Conservation (phyloP, 78 protist genomes). For the Neovahlkampfia damariscottae region DNA sequence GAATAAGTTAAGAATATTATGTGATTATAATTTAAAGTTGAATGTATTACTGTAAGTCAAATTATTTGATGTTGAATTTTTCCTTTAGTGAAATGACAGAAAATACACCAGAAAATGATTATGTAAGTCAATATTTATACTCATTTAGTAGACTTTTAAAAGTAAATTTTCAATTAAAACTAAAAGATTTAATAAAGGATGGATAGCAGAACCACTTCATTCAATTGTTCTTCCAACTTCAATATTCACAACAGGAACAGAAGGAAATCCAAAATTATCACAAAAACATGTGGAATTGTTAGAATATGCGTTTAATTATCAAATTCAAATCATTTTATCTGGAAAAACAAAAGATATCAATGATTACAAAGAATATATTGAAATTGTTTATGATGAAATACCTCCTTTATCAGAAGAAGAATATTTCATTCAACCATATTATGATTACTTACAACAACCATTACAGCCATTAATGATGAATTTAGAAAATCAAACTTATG, state of each 20-base stretch:
- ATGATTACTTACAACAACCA: constrained; percentile 51
- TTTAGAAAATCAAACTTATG: constrained; percentile 85
- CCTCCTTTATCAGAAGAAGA: background rate
- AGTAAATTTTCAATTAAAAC: no score
- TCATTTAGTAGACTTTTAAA: no score
- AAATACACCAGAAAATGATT: background rate
- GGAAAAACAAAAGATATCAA: background rate
- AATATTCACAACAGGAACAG: no score
- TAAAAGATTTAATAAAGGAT: background rate
- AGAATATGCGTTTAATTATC: background rate
- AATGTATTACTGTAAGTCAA: no score
- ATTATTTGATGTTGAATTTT: no score
- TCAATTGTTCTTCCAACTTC: background rate
- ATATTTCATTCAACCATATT: constrained; percentile 23
- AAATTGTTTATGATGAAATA: background rate
- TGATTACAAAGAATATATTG: background rate
- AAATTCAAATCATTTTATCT: background rate
- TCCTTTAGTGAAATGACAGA: background rate
- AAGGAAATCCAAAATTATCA: no score
- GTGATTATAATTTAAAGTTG: background rate
- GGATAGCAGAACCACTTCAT: background rate
- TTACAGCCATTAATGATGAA: constrained; percentile 84
- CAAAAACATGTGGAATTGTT: background rate
- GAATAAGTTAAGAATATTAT: background rate
- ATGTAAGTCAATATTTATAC: no score